These are phyloP conservation scores for Medicago ruthenica DNA, from an alignment of 306 rosid species.

Conservation along the genomic window DNA sequence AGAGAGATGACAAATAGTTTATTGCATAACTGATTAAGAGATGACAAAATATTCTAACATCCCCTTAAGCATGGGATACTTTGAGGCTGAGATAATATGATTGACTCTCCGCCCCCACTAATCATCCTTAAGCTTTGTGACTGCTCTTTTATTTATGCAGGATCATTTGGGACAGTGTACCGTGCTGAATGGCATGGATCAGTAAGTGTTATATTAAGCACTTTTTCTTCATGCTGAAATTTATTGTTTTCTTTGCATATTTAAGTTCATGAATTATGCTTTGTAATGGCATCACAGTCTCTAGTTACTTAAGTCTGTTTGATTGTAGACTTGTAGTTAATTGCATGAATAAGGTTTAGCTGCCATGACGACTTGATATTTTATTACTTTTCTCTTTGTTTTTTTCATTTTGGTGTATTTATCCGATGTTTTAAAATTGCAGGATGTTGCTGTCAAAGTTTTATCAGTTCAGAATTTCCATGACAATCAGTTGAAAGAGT, in stretches of 20 bases:
- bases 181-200: conserved; percentile 99
- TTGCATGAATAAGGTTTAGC: neutral
- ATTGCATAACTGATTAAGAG: too few species aligned
- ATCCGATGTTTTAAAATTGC: conserved; percentile 30
- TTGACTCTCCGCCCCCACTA: too few species aligned
- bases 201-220: conserved; percentile 52
- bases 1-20: too few species aligned
- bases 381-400: conserved; percentile 10
- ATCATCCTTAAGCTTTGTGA: too few species aligned
- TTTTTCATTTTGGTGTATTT: conserved; percentile 3
- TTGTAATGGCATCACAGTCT: neutral
- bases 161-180: conserved; percentile 97
- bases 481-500: conserved; percentile 87
- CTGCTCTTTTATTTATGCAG: conserved; percentile 50
- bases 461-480: conserved; percentile 80
- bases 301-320: conserved; percentile 4
- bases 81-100: too few species aligned
- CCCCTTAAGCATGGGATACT: too few species aligned
- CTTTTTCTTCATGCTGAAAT: neutral
- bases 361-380: conserved; percentile 1
- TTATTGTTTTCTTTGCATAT: conserved; percentile 21
- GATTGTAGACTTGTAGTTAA: neutral
- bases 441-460: conserved; percentile 99
- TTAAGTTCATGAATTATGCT: conserved; percentile 14
- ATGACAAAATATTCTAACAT: too few species aligned